Evolutionary conservation across 1,284 basidiomycete species (phyloP), one percentile per base, ranked within the genome.

Genomic region (Microbotryum violaceum): DNA sequence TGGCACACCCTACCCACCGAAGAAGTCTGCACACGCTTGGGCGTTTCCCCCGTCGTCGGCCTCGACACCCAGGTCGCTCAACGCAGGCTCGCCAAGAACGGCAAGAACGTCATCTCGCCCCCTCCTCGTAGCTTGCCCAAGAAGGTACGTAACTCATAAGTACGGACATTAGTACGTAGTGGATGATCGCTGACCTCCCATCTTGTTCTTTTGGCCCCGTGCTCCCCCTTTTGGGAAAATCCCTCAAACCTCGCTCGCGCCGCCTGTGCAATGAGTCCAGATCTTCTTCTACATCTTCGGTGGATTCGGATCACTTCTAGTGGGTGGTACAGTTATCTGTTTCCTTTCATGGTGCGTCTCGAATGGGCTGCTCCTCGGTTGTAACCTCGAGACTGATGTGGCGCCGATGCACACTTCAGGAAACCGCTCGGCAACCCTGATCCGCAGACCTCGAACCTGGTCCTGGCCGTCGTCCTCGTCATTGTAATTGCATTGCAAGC

Each of bases 231-330:
- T 0, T 18, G 37, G 37, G 37, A 42, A 42, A 42, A 42, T 42
- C 37, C 37, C 37, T 42, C 37, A 18, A 10, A 42, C 37, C 37
- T 42, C 37, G 37, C 37, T 37, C 37, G 37, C 37, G 9, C 16
- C 16, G 9, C 31, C 31, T 31, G 31, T 31, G 16, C 37, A 42
- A 42, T 10, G 66, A 56, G 58, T 59, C 42, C 73, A 72, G 62
- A 64, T 78, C 69, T 63, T 79, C 53, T 70, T 71, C 33, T 80
- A 79, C 71, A 65, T 79, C 23, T 77, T 81, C 57, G 78, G 79
- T 42, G 80, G 80, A 1, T 83, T 84, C 65, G 84, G 84, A 1
- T 79, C 78, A 49, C 75, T 86, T 27, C 77, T 86, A 25, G 75
- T 84, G 54, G 76, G 77, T 27, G 83, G 80, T 49, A 72, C 75